Evolutionary conservation across 257 asterid species (phyloP), one percentile per base, ranked within the genome.

Genomic region (Galeopsis tetrahit): DNA sequence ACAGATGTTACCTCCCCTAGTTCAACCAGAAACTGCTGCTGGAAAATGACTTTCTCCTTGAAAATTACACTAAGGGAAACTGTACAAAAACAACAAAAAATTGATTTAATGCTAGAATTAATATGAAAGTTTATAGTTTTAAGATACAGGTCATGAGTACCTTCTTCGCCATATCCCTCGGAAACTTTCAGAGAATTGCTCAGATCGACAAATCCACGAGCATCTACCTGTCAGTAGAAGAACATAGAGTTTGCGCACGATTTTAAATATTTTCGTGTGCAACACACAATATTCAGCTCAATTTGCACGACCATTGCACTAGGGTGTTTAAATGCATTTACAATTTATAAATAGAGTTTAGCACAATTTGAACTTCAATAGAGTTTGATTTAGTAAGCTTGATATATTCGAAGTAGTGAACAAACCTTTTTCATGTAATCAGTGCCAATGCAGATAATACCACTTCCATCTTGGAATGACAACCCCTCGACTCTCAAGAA

Each of bases 401-500:
- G 28, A 17, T 4, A 48, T 48, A 4, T 48, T 48, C 10, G 4
- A 46, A 46, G 53, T 13, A 48, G 55, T 48, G 17, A 48, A 48
- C 6, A 49, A 4, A 80, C 85, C 80, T 72, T 80, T 63, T 72
- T 66, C 2, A 9, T 10, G 66, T 36, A 75, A 28, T 68, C 70
- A 8, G 34, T 15, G 46, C 72, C 78, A 35, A 56, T 80, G 74
- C 63, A 40, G 33, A 28, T n/a, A 32, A 28, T 13, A 61, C 76
- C 70, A 42, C 74, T 73, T 81, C 79, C 71, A 71, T 83, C 88
- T 71, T 58, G 82, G 36, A 84, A 62, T 10, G 73, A 70, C 67
- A 90, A 84, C 32, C 93, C 96, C 52, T 90, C 89, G 2, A 83
- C 64, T 11, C 65, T 55, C 70, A 87, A 44, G 21, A 14, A 38